These are phyloP conservation scores for Ulmus americana DNA, from an alignment of 331 rosid genomes.

Conservation along the genomic window DNA sequence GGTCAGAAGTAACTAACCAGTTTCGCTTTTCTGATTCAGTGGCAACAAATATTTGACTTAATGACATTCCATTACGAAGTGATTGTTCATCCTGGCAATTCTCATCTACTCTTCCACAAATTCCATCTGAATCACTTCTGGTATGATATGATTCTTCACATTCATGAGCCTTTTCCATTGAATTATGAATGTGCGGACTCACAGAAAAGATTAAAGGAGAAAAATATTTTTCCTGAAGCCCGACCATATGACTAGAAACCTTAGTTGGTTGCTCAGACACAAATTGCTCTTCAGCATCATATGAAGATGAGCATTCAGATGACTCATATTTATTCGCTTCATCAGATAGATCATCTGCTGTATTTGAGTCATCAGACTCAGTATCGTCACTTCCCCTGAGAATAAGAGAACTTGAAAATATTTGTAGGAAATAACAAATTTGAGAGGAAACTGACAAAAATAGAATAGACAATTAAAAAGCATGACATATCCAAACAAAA, in stretches of 20 bases:
- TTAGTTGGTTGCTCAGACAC: slow-evolving; percentile 38
- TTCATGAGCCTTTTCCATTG: slow-evolving; percentile 33
- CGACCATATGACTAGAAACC: slow-evolving; percentile 34
- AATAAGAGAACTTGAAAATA: slow-evolving; percentile 26
- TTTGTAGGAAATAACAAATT: slow-evolving; percentile 24
- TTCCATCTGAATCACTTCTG: slow-evolving; percentile 26
- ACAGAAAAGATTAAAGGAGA: slow-evolving; percentile 56
- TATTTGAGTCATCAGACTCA: slow-evolving; percentile 53
- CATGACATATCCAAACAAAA: background rate
- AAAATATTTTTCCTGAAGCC: slow-evolving; percentile 38
- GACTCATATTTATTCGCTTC: slow-evolving; percentile 37
- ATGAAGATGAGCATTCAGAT: slow-evolving; percentile 53
- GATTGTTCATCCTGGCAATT: slow-evolving; percentile 26
- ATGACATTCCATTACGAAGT: slow-evolving; percentile 27
- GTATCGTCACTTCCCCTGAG: slow-evolving; percentile 41
- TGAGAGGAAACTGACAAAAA: slow-evolving; percentile 20
- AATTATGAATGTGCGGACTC: slow-evolving; percentile 27
- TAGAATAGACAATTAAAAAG: background rate
- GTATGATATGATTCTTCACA: slow-evolving; percentile 27
- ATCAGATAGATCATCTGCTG: slow-evolving; percentile 34
- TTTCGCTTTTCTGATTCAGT: slow-evolving; percentile 33
- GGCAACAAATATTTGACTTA: slow-evolving; percentile 30
- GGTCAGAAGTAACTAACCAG: slow-evolving; percentile 27
- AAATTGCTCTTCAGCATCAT: slow-evolving; percentile 48
- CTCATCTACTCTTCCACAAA: slow-evolving; percentile 31